Evolutionary conservation across 2,329 filamentous ascomycete genomes (phyloP).

Genomic region (Penicillium sp.): DNA sequence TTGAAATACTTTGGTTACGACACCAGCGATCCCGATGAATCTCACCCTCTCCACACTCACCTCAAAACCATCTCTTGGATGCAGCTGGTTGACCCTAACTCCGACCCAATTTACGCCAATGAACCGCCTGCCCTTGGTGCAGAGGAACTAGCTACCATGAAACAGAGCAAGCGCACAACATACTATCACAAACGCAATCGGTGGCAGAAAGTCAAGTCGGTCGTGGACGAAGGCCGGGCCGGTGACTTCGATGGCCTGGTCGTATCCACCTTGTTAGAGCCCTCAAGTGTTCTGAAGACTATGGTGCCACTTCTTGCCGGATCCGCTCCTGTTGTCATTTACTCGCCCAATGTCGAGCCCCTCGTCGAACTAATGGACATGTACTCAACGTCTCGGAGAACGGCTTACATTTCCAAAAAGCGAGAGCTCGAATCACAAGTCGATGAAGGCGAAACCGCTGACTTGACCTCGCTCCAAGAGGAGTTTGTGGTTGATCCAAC

Average conservation of each 20-base stretch:
- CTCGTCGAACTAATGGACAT: slow-evolving; percentile 76
- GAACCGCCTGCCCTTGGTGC: slow-evolving; percentile 62
- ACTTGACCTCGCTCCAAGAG: slow-evolving; percentile 40
- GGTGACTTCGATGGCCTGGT: slow-evolving; percentile 83
- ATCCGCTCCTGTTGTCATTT: slow-evolving; percentile 82
- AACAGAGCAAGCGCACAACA: slow-evolving; percentile 76
- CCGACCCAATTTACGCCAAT: slow-evolving; percentile 71
- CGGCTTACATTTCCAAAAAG: slow-evolving; percentile 62
- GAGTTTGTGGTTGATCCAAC: slow-evolving; percentile 90
- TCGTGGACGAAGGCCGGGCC: slow-evolving; percentile 72
- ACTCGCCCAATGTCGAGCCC: slow-evolving; percentile 78
- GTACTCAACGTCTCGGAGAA: slow-evolving; percentile 77
- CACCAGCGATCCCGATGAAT: slow-evolving; percentile 60
- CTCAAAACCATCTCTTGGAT: slow-evolving; percentile 88
- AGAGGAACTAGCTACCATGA: slow-evolving; percentile 68
- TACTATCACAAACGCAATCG: slow-evolving; percentile 88
- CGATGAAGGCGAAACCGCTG: slow-evolving; percentile 12
- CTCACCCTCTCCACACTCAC: slow-evolving; percentile 78
- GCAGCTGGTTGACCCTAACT: slow-evolving; percentile 75
- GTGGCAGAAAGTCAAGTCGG: slow-evolving; percentile 70
- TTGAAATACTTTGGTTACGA: slow-evolving; percentile 91
- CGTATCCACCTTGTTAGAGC: slow-evolving; percentile 80
- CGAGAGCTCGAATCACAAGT: slow-evolving; percentile 28
- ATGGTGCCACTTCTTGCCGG: slow-evolving; percentile 78
- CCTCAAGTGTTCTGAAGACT: slow-evolving; percentile 71